Evolutionary conservation across 2,329 filamentous ascomycete genomes (phyloP).

Genomic region (Piedraia hortae): DNA sequence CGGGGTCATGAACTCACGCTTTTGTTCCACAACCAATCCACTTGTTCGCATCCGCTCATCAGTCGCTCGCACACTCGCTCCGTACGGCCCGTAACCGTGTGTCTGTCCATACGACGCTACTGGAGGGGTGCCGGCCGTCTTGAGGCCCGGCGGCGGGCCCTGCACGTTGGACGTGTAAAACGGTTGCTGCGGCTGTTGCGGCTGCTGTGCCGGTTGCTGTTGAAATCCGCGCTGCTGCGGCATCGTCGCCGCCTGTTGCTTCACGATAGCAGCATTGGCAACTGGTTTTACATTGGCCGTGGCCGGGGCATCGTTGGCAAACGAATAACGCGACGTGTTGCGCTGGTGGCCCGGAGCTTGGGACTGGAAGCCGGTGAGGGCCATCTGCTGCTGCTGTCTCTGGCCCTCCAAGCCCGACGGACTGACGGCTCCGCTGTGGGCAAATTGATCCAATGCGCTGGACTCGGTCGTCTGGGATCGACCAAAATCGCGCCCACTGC

Average conservation of each 20-base stretch:
- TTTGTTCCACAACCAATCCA: conserved; percentile 26
- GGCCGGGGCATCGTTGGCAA: conserved; percentile 44
- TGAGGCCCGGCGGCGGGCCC: conserved; percentile 78
- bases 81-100: too few relatives aligned
- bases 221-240: conserved; percentile 20
- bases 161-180: conserved; percentile 70
- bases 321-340: conserved; percentile 68
- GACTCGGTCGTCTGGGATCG: conserved; percentile 31
- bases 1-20: conserved; percentile 10
- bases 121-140: conserved; percentile 80
- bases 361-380: conserved; percentile 22
- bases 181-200: conserved; percentile 29
- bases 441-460: conserved; percentile 9
- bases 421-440: conserved; percentile 16
- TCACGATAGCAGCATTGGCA: conserved; percentile 57
- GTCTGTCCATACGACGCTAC: conserved; percentile 78
- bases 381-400: conserved; percentile 39
- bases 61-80: conserved; percentile 25
- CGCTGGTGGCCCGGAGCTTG: conserved; percentile 40
- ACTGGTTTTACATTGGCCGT: conserved; percentile 42
- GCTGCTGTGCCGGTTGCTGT: too few relatives aligned
- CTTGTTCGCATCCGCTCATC: conserved; percentile 42
- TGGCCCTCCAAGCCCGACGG: conserved; percentile 37
- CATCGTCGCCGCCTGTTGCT: conserved; percentile 71
- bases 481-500: conserved; percentile 28